A percentile compares a stretch with the other conserved stretches of the same genome.
These are phyloP conservation scores for Begonia loranthoides DNA, from an alignment of 306 rosid species.

Conservation along the genomic window DNA sequence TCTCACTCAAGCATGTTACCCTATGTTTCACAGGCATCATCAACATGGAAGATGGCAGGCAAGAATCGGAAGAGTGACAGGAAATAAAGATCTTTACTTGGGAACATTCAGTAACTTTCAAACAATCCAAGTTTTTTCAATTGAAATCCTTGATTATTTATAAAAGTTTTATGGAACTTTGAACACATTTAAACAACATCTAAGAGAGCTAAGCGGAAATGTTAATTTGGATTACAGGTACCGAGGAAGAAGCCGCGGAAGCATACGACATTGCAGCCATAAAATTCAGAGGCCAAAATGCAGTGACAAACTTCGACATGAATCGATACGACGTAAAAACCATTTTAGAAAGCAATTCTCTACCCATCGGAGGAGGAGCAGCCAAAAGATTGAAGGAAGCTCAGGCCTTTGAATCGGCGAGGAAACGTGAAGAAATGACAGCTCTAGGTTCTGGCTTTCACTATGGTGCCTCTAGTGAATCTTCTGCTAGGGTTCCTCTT, in stretches of 20 bases:
- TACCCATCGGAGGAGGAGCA: slow-evolving; percentile 92
- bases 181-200: neutral
- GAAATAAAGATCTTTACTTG: slow-evolving; percentile 94
- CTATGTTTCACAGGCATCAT: slow-evolving; percentile 49
- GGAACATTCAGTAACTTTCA: slow-evolving; percentile 78
- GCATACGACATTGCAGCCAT: slow-evolving; percentile 97
- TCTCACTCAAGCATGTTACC: neutral
- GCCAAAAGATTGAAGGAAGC: slow-evolving; percentile 89
- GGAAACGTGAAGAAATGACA: slow-evolving; percentile 72
- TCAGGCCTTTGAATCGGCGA: slow-evolving; percentile 70
- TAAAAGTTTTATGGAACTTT: neutral
- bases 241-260: slow-evolving; percentile 98
- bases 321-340: slow-evolving; percentile 85
- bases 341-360: slow-evolving; percentile 76
- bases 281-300: slow-evolving; percentile 82
- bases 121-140: neutral
- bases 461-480: slow-evolving; percentile 25
- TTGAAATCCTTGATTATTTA: neutral
- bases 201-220: neutral
- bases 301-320: slow-evolving; percentile 95
- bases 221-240: slow-evolving; percentile 24
- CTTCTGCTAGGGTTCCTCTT: slow-evolving; percentile 36
- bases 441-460: slow-evolving; percentile 49
- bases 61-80: slow-evolving; percentile 95
- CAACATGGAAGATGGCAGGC: slow-evolving; percentile 99